Base-by-base conservation (phyloP, 2,329 filamentous ascomycete species). In the Colletotrichum musae region DNA sequence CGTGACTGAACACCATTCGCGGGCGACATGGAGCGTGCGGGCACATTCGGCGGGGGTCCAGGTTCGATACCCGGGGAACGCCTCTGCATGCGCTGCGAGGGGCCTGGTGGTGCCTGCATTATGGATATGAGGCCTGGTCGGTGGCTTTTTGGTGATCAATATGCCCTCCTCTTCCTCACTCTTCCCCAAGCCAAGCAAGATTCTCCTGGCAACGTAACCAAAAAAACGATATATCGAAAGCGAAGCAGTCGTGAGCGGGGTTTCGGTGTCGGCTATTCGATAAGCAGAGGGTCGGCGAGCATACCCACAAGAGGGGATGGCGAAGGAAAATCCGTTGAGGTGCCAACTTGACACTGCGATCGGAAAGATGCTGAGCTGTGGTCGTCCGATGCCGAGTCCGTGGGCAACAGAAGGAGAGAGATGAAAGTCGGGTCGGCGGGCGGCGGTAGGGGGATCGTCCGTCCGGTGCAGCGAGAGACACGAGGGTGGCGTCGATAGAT, bases 11-110 rank as follows among this genome's bases (percentile, higher is more conserved):
- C 83, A 73, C 85, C 79, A 65, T 83, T 80, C 66, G 82, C 86
- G 41, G 91, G 90, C 59, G 91, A 92, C 76, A 89, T 91, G 57
- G 88, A 83, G 65, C 89, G 85, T 63, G 82, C 78, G 64, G 87
- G 85, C 72, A 88, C 82, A 78, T 83, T 87, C 65, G 87, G 84
- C 58, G 89, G 86, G 74, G 86, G 87, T 60, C 87, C 87, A 75
- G 86, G 85, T 72, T 92, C 90, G 43, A 84, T 86, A 70, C 85
- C 88, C n/a, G 90, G 89, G 58, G 89, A 91, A 74, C 89, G 87
- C 73, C 90, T 86, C 76, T 89, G 89, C 75, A 87, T 81, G 76
- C 88, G 84, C 79, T 88, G 86, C 65, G 88, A 84, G 16, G 82
- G 80, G 70, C 80, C 80, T 57, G 85, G 80, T 58, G 85, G 80